Base-by-base conservation (phyloP, 176 grass and related monocot species). In the Bonia amplexicaulis region DNA sequence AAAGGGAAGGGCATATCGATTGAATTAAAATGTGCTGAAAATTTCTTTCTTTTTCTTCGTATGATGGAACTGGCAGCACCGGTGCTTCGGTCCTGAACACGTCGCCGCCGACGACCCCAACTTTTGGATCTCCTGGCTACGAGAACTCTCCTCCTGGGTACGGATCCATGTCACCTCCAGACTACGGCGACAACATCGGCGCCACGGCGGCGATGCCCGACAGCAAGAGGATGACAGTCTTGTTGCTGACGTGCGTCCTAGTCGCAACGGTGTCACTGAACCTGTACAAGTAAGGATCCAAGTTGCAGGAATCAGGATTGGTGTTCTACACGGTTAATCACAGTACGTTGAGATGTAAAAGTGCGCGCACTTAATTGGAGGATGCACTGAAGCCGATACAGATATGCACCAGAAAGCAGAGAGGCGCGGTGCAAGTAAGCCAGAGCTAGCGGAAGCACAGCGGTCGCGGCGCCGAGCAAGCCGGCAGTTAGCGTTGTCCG, bases 11-110 rank as follows among this genome's bases (percentile, higher is more conserved):
- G 45, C 29, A 16, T 16, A 26, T 26, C 6, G 5, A 29, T 29
- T 53, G 13, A 1, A 2, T 66, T 88, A 72, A 25, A 42, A 17
- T 49, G 27, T 52, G 0, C 66, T 88, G 66, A 72, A 39, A 42
- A 8, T 39, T 42, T 26, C 1, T 47, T 88, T 1, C 6, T 2
- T 8, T 67, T 4, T 22, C 16, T 66, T 23, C 17, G 63, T 7
- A 9, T 37, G 45, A 55, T 88, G 31, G 77, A 23, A 42, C 25
- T 41, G 78, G 77, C 90, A 94, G 92, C 85, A 94, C 87, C 31
- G 88, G 90, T 0, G 90, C 84, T 3, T 90, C 92, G 37, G 84
- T 88, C 3, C 90, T 92, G 35, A 94, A 94, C 90, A 94, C 90
- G 41, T 85, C 94, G 52, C 85, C 60, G 20, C 91, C 93, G 52